phyloP scores from a whole-genome alignment of 306 rosid species.

The Pterocarpus santalinus region DNA sequence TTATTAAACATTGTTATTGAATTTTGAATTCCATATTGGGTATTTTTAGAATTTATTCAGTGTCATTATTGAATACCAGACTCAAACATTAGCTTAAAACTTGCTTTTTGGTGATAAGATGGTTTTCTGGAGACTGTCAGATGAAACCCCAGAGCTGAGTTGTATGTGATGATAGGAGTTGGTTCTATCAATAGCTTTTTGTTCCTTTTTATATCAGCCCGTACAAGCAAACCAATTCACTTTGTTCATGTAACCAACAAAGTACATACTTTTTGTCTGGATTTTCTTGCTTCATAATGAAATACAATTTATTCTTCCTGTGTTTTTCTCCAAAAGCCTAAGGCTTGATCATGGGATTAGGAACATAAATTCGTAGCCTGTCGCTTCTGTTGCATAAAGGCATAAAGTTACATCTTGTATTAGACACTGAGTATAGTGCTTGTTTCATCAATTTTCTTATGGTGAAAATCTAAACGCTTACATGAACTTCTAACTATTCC shows the following conservation, averaged over 20 bases:
- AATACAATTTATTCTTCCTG: constrained; percentile 8
- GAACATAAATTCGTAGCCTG: neutral
- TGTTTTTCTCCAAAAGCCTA: neutral
- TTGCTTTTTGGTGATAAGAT: neutral
- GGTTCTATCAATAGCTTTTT: neutral
- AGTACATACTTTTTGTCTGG: neutral
- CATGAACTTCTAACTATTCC: neutral
- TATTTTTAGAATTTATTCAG: constrained; percentile 22
- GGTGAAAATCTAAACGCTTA: neutral
- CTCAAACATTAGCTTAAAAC: neutral
- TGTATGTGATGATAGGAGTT: neutral
- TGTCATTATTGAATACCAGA: constrained; percentile 31
- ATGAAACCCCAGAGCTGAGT: neutral
- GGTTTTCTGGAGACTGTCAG: constrained; percentile 10
- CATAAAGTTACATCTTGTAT: constrained; percentile 22
- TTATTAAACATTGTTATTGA: constrained; percentile 20
- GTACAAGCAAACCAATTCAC: neutral
- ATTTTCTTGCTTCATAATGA: constrained; percentile 2
- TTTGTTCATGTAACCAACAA: neutral
- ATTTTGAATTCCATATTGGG: constrained; percentile 24
- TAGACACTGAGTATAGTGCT: constrained; percentile 24
- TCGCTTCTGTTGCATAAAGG: constrained; percentile 8
- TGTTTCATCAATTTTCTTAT: constrained; percentile 33
- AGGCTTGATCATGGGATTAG: neutral
- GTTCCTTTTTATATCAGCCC: neutral